Conservation (phyloP, 1,284 basidiomycete genomes). For the Boletus calvinii region DNA sequence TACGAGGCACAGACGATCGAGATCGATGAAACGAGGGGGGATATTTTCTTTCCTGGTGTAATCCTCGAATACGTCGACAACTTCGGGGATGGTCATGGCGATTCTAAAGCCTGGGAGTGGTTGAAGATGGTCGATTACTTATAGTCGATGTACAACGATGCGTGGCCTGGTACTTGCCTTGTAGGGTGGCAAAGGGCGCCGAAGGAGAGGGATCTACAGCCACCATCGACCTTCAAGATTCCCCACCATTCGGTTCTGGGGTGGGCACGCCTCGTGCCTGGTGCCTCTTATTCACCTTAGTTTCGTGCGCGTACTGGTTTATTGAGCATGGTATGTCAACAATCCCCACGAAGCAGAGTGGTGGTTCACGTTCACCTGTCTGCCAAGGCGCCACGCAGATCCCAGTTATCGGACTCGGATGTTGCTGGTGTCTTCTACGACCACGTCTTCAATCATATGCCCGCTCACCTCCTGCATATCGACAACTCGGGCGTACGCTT, state of each 20-base stretch:
- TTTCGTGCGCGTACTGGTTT: background rate
- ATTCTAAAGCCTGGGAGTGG: no score
- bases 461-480: conserved; percentile 22
- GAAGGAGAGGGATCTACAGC: background rate
- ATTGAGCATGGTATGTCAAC: conserved; percentile 1
- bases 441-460: conserved; percentile 25
- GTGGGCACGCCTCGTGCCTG: no score
- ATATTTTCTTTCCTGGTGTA: conserved; percentile 11
- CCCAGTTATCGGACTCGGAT: background rate
- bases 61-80: conserved; percentile 12
- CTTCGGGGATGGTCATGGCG: conserved; percentile 17
- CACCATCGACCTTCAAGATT: background rate
- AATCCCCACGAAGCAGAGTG: background rate
- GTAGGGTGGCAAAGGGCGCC: background rate
- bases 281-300: background rate
- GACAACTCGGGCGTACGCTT: conserved; percentile 9
- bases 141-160: background rate
- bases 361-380: background rate
- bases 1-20: conserved; percentile 14
- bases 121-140: background rate
- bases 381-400: background rate
- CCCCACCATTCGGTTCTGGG: background rate
- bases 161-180: background rate
- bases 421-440: conserved; percentile 15
- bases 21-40: conserved; percentile 16